A percentile compares a stretch with the other conserved stretches of the same genome.
Evolutionary conservation across 2,329 filamentous ascomycete species (phyloP).

Genomic region (Lasiodiplodia gonubiensis): DNA sequence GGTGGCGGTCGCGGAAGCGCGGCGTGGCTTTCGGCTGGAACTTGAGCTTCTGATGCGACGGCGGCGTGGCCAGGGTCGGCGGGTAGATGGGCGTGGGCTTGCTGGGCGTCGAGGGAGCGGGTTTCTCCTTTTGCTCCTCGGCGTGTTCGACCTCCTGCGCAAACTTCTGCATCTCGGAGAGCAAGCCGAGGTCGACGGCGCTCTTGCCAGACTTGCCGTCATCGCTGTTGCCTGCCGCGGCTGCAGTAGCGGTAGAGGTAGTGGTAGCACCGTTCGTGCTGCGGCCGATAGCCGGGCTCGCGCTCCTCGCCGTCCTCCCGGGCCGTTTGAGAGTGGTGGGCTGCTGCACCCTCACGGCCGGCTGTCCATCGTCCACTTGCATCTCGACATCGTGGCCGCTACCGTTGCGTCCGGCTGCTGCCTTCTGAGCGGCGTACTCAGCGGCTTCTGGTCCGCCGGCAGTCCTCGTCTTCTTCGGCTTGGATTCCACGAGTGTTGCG

Average conservation of each 20-base stretch:
- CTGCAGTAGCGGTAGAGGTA: slow-evolving; percentile 22
- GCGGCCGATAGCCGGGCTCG: not conserved
- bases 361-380: not conserved
- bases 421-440: not conserved
- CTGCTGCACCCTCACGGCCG: not conserved
- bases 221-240: not conserved
- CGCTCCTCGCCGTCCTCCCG: slow-evolving; percentile 15
- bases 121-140: slow-evolving; percentile 28
- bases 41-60: slow-evolving; percentile 37
- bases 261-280: slow-evolving; percentile 6
- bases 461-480: slow-evolving; percentile 19
- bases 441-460: not conserved
- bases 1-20: slow-evolving; percentile 43
- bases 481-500: slow-evolving; percentile 27
- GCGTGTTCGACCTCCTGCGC: slow-evolving; percentile 40
- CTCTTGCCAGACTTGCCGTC: not conserved
- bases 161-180: slow-evolving; percentile 43
- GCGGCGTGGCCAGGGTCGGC: not conserved
- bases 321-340: slow-evolving; percentile 14
- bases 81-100: not conserved
- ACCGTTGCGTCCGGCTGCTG: not conserved
- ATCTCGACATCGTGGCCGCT: not conserved
- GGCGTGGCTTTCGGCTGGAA: slow-evolving; percentile 44
- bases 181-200: slow-evolving; percentile 32
- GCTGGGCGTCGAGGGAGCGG: not conserved